phyloP scores from a whole-genome alignment of 768 basidiomycete genomes.

The Termitomyces sp. region DNA sequence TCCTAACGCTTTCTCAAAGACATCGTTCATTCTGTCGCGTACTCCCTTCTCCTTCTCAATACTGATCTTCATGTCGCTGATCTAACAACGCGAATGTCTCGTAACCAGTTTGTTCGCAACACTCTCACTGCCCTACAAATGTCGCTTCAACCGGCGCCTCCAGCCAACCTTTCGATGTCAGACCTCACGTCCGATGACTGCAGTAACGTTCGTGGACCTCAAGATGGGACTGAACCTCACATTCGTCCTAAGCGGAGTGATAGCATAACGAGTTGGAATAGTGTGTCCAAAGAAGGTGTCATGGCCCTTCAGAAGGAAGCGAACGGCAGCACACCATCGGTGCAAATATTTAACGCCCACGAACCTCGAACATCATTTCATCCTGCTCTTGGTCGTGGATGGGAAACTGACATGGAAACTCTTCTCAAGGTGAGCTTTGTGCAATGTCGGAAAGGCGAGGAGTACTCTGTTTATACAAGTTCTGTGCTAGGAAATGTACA shows the following conservation, averaged over 20 bases:
- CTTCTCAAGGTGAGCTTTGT: conserved; percentile 65
- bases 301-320: conserved; percentile 30
- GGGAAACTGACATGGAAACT: conserved; percentile 85
- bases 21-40: conserved; percentile 92
- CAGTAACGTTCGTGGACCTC: conserved; percentile 49
- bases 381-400: conserved; percentile 54
- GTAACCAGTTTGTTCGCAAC: conserved; percentile 86
- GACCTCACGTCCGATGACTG: conserved; percentile 65
- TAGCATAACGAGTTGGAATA: conserved; percentile 83
- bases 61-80: conserved; percentile 98
- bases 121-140: conserved; percentile 83
- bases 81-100: conserved; percentile 82
- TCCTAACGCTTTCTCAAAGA: conserved; percentile 37
- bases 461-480: background rate
- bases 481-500: conserved; percentile 80
- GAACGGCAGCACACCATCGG: conserved; percentile 62
- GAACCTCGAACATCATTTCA: conserved; percentile 23
- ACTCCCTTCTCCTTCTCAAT: conserved; percentile 89
- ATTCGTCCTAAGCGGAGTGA: conserved; percentile 70
- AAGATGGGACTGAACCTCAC: conserved; percentile 51
- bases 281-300: conserved; percentile 58
- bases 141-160: conserved; percentile 55
- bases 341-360: conserved; percentile 43
- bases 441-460: background rate
- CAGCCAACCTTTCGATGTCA: conserved; percentile 44